Evolutionary conservation across 1,284 basidiomycete genomes (phyloP), one percentile per base, ranked within the genome.

Genomic region (Ustilago cynodontis): DNA sequence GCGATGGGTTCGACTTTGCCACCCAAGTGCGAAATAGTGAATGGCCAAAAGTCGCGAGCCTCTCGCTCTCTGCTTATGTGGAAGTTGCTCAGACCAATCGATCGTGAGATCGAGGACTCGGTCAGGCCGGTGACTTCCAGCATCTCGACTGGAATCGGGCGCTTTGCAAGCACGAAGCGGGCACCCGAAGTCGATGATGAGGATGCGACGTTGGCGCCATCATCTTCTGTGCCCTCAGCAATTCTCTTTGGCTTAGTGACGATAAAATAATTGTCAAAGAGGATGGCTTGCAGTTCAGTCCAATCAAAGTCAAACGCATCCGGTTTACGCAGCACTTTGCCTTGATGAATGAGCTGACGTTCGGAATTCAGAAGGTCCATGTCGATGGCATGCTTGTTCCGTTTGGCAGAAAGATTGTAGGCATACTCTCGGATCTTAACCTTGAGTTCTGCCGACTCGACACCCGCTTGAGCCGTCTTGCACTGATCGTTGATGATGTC

Each of bases 1-100:
- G 92, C 92, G 26, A 84, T 62, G 4, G 83, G 77, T 55, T 82
- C 81, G 26, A 76, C 68, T 53, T 77, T 74, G 37, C 77, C 75
- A 16, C 78, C 78, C 24, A 80, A 53, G 61, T 84, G 83, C 29
- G 70, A 72, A 39, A 85, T 71, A 11, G 77, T 77, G 55, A 85
- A 84, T 3, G 84, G 81, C 71, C 70, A 85, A 65, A 85, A 73
- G 28, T 82, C 80, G 10, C 79, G 67, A 35, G 76, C 73, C 47
- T 82, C 77, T 24, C 78, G 74, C 43, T 81, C 77, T 16, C 66
- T 54, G 55, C 68, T 72, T 55, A 85, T 71, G 61, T 82, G 75
- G 52, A 80, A 79, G 49, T 80, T 82, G 69, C 72, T 82, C 31
- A 84, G 71, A 6, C 80, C 80, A 28, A 80, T 73, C 24, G 82